Conservation (phyloP, 345 rosid genomes). For the Toxicodendron radicans region DNA sequence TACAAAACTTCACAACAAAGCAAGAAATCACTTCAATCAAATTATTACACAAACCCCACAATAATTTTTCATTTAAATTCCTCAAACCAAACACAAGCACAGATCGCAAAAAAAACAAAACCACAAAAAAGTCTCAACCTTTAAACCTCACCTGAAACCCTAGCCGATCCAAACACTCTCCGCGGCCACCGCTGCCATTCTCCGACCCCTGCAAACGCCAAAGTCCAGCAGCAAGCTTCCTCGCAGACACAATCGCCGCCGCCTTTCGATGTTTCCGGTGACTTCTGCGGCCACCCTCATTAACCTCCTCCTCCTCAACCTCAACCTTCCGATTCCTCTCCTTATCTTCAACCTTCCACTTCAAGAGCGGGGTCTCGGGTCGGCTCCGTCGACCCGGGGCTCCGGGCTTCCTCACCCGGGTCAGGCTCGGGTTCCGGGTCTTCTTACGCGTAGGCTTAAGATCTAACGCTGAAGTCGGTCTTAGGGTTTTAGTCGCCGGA, state of each 20-base stretch:
- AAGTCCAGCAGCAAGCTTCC: constrained; percentile 87
- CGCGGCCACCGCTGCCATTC: constrained; percentile 30
- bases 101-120: constrained; percentile 20
- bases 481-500: constrained; percentile 29
- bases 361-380: constrained; percentile 78
- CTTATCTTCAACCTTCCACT: constrained; percentile 72
- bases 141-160: constrained; percentile 61
- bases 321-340: constrained; percentile 26
- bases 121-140: constrained; percentile 1
- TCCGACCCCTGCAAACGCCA: constrained; percentile 84
- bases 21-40: constrained; percentile 23
- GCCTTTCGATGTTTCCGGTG: constrained; percentile 38
- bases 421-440: constrained; percentile 48
- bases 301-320: constrained; percentile 32
- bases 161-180: constrained; percentile 41
- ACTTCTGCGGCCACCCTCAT: constrained; percentile 26
- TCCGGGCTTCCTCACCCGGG: constrained; percentile 51
- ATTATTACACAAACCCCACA: constrained; percentile 12
- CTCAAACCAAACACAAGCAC: background rate
- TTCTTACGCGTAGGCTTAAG: constrained; percentile 54
- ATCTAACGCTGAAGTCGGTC: constrained; percentile 49
- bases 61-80: constrained; percentile 6
- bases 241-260: constrained; percentile 52
- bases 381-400: constrained; percentile 52
- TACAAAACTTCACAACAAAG: constrained; percentile 23